Evolutionary conservation across 371 early-diverging fungal species (phyloP), one percentile per base, ranked within the genome.

Genomic region (Thermomucor indicae-seudaticae): DNA sequence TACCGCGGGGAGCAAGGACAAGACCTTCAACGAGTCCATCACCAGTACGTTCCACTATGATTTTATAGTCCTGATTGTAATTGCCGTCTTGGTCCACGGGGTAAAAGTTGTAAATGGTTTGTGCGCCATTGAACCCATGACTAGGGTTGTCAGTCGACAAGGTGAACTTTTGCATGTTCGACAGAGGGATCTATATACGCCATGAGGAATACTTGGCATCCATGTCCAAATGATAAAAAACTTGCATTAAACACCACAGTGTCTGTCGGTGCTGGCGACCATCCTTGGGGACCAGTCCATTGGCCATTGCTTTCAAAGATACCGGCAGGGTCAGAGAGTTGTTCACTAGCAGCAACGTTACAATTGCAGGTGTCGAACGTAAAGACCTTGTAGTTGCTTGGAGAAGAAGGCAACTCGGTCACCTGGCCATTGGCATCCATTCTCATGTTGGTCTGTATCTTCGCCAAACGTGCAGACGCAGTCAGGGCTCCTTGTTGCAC

Each of bases 1-100:
- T 43, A 63, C 58, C 66, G 27, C 38, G 32, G 22, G 66, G 66
- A 8, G 66, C 59, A 24, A 66, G 23, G 16, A 43, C 37, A 8
- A 56, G 27, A 3, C 59, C 66, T 47, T 51, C 51, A 16, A 66
- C 35, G 6, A 52, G 53, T 24, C 51, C 44, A 0, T 43, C 56
- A 2, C 57, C 59, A 38, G 49, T 49, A 19, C 66, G 41, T 12
- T 31, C 10, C 5, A 58, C 17, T 2, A 48, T 50, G 20, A 59
- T 49, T 7, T 40, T 22, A 1, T 59, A 55, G 30, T 43, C 24
- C 2, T 43, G 10, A 11, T 32, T 6, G 16, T 51, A 66, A 7
- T 39, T 34, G 7, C 59, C 59, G 12, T 16, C 11, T 0, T 11
- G 11, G 41, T 62, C 58, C 1, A 47, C 44, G 4, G 66, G 59